These are phyloP conservation scores for Plasmodium cynomolgi DNA, from an alignment of 169 alveolate genomes.

Conservation along the genomic window DNA sequence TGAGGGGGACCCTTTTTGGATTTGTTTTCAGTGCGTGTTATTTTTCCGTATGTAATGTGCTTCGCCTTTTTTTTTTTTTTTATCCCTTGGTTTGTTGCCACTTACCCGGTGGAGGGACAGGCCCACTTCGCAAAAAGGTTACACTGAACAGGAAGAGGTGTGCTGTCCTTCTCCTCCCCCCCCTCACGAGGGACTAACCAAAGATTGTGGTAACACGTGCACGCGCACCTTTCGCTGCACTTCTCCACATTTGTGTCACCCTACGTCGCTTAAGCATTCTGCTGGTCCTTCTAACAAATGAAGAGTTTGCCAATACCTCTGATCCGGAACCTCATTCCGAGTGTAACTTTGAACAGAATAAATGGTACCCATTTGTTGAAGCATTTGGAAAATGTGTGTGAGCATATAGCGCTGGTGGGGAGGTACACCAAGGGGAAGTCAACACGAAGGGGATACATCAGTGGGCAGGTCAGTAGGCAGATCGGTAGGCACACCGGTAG, in stretches of 20 bases:
- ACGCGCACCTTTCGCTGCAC: not conserved
- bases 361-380: constrained; percentile 53
- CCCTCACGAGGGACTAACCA: not conserved
- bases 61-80: not conserved
- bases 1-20: not conserved
- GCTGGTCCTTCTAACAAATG: constrained; percentile 2
- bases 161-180: not conserved
- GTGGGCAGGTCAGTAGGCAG: too few relatives aligned
- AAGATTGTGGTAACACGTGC: not conserved
- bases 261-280: not conserved
- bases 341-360: constrained; percentile 62
- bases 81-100: not conserved
- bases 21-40: not conserved
- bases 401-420: constrained; percentile 31
- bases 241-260: not conserved
- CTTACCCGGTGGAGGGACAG: not conserved
- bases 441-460: not conserved
- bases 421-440: not conserved
- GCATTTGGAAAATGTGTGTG: constrained; percentile 73
- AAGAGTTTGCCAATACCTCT: not conserved
- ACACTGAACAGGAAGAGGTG: not conserved
- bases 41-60: not conserved
- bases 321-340: constrained; percentile 23
- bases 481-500: too few relatives aligned
- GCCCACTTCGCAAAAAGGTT: not conserved